A percentile compares a stretch with the other conserved stretches of the same genome.
phyloP scores from a whole-genome alignment of 116 monocot genomes.

The Posidonia oceanica region DNA sequence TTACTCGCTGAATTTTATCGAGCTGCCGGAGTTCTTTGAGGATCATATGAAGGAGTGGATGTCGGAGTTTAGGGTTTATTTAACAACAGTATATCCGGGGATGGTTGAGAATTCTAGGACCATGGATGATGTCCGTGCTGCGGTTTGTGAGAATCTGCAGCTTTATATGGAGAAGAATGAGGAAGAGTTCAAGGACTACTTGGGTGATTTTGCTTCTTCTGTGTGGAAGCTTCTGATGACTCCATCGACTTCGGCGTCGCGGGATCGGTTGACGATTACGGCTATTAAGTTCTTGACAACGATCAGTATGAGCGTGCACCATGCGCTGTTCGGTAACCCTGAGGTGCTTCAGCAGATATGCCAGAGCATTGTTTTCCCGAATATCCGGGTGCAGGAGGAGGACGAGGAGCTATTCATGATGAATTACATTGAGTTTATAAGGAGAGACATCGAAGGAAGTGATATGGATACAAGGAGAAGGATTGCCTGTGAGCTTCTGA shows the following conservation, averaged over 20 bases:
- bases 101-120: constrained; percentile 54
- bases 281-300: constrained; percentile 82
- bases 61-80: constrained; percentile 56
- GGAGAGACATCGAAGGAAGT: constrained; percentile 93
- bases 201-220: constrained; percentile 59
- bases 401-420: constrained; percentile 90
- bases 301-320: constrained; percentile 90
- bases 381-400: constrained; percentile 60
- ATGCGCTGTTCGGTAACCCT: constrained; percentile 46
- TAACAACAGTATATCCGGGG: constrained; percentile 32
- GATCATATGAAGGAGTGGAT: constrained; percentile 99
- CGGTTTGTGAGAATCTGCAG: constrained; percentile 83
- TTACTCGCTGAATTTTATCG: constrained; percentile 77
- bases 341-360: constrained; percentile 71
- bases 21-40: constrained; percentile 95
- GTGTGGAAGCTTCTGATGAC: constrained; percentile 63
- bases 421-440: constrained; percentile 78
- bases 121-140: constrained; percentile 58
- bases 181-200: constrained; percentile 80
- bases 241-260: constrained; percentile 22
- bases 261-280: constrained; percentile 64
- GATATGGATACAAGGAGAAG: constrained; percentile 74
- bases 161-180: constrained; percentile 98
- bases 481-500: constrained; percentile 78
- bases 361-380: constrained; percentile 76